Base-by-base conservation (phyloP, 73 alveolate genomes). In the Paramecium biaurelia region DNA sequence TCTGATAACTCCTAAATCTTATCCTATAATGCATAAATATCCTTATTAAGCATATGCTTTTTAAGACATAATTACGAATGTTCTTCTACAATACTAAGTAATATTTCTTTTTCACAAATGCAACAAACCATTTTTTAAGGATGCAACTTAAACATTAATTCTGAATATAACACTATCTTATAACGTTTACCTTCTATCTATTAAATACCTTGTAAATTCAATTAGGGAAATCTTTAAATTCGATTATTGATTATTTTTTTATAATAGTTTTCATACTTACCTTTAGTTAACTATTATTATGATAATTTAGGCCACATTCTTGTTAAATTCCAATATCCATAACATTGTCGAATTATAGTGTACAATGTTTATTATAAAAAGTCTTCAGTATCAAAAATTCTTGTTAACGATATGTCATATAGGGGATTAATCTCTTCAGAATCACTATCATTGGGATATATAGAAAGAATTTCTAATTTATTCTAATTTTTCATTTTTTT, bases 101-200 rank as follows among this genome's bases (percentile, higher is more conserved):
- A 45, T 24, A 79, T 45, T 45, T 79, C 76, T 43, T 41, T 79
- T 45, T 79, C 90, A 23, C 90, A 79, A 43, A 79, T 79, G 15
- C 90, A 79, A 34, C 90, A 79, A 6, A 79, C 34, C 70, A 79
- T 79, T 41, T 79, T 41, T 20, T 79, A 47, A 4, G 70, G 76
- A 45, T 26, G 45, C 15, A 79, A 24, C 10, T 42, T 32, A 15
- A 30, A 79, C 90, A 79, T 79, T 7, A 79, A 14, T 79, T 79
- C 90, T 20, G 90, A 79, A 45, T 79, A 79, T 30, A 79, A 41
- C 3, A 79, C 74, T 12, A 43, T 11, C 56, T 79, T 79, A 21
- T 79, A 45, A 5, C 56, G 47, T 11, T 79, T 79, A 7, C 90
- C 90, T 30, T 79, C 90, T 43, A 79, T 79, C 32, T 79, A 42